These are phyloP conservation scores for Sechiopsis laciniata DNA, from an alignment of 306 rosid species.

Conservation along the genomic window DNA sequence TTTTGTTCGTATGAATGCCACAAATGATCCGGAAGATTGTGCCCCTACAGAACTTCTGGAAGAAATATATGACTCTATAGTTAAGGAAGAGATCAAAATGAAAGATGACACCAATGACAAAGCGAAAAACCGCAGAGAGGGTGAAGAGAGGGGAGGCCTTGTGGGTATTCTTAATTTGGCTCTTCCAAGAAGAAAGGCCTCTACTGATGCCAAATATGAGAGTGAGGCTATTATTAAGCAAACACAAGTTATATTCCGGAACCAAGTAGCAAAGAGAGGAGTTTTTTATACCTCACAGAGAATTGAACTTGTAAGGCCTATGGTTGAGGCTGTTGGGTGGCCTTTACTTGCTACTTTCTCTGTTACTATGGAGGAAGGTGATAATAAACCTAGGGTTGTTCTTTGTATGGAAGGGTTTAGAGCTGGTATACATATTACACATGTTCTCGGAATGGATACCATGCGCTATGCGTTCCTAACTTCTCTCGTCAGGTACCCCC, in stretches of 20 bases:
- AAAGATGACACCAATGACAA: constrained; percentile 59
- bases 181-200: constrained; percentile 67
- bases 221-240: constrained; percentile 90
- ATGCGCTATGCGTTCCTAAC: constrained; percentile 99
- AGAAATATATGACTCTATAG: constrained; percentile 85
- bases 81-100: constrained; percentile 88
- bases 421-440: constrained; percentile 90
- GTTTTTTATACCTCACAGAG: constrained; percentile 84
- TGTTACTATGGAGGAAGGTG: constrained; percentile 99
- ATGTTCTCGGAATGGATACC: constrained; percentile 97
- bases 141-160: constrained; percentile 86
- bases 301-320: constrained; percentile 98
- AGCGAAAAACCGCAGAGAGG: constrained; percentile 64
- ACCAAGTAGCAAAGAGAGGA: constrained; percentile 75
- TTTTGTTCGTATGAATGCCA: constrained; percentile 81
- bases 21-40: constrained; percentile 78
- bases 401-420: constrained; percentile 96
- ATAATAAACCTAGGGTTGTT: constrained; percentile 82
- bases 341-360: constrained; percentile 98
- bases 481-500: constrained; percentile 95
- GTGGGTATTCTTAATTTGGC: constrained; percentile 92
- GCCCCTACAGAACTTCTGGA: constrained; percentile 88
- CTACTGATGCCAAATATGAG: constrained; percentile 69
- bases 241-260: constrained; percentile 86
- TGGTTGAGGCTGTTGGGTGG: constrained; percentile 99